Evolutionary conservation across 768 basidiomycete genomes (phyloP).

Genomic region (Coprinopsis cinerea): DNA sequence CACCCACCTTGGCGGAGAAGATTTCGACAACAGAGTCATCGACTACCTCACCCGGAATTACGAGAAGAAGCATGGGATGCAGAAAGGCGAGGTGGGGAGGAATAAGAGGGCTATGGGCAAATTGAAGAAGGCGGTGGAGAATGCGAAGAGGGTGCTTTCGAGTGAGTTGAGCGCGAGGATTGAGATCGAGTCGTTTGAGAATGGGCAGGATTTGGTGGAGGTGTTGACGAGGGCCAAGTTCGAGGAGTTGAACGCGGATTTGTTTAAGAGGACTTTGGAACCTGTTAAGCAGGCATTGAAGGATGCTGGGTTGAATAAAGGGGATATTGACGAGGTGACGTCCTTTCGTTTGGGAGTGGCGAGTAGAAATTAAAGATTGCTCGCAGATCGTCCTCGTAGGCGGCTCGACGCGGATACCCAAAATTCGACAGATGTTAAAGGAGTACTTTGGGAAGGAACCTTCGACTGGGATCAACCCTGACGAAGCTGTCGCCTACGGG

Average conservation of each 20-base stretch:
- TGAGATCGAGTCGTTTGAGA: constrained; percentile 65
- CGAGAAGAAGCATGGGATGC: constrained; percentile 55
- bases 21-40: constrained; percentile 67
- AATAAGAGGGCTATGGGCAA: constrained; percentile 52
- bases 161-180: constrained; percentile 41
- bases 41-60: constrained; percentile 65
- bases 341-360: neutral
- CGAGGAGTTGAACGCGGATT: constrained; percentile 78
- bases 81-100: neutral
- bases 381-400: constrained; percentile 43
- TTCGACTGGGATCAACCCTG: constrained; percentile 62
- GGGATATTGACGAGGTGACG: constrained; percentile 64
- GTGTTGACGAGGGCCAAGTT: constrained; percentile 79
- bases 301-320: constrained; percentile 76
- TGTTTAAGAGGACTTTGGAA: constrained; percentile 82
- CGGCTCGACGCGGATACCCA: constrained; percentile 70
- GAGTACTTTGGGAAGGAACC: constrained; percentile 69
- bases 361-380: neutral
- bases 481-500: constrained; percentile 72
- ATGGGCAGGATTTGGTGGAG: constrained; percentile 75
- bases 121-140: constrained; percentile 66
- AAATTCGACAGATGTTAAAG: constrained; percentile 56
- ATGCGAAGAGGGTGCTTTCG: constrained; percentile 68
- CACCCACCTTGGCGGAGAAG: constrained; percentile 69
- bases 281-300: constrained; percentile 80